These are phyloP conservation scores for Rhamnella rubrinervis DNA, from an alignment of 331 rosid species.

Conservation along the genomic window DNA sequence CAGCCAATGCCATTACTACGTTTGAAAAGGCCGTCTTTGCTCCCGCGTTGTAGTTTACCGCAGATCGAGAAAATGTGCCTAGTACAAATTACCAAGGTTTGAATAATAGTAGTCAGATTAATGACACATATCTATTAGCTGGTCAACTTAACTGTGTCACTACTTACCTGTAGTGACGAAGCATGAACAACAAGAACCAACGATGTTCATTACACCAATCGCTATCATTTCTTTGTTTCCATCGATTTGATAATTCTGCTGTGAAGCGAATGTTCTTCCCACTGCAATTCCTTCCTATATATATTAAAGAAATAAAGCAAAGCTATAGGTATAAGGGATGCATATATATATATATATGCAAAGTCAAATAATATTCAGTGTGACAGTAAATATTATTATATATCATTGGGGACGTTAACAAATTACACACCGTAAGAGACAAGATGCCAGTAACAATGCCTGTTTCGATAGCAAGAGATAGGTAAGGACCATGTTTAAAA, in stretches of 20 bases:
- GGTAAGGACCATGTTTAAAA: neutral
- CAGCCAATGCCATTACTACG: neutral
- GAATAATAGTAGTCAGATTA: no score
- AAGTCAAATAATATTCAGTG: neutral
- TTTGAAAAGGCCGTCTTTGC: slow-evolving; percentile 7
- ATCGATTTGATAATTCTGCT: neutral
- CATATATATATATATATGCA: neutral
- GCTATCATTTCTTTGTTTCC: slow-evolving; percentile 21
- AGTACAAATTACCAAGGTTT: no score
- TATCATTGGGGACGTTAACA: neutral
- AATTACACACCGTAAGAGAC: neutral
- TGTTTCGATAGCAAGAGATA: neutral
- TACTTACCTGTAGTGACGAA: slow-evolving; percentile 1
- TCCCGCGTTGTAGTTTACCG: slow-evolving; percentile 8
- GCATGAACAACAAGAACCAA: slow-evolving; percentile 9
- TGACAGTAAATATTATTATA: neutral
- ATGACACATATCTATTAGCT: neutral
- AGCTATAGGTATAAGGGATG: neutral
- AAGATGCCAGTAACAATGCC: slow-evolving; percentile 12
- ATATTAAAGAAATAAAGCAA: neutral
- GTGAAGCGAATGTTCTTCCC: slow-evolving; percentile 16
- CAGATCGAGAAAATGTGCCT: slow-evolving; percentile 8
- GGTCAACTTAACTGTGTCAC: neutral
- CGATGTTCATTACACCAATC: slow-evolving; percentile 5
- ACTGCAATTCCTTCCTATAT: slow-evolving; percentile 15